Percentiles rank a stretch among this genome's conserved stretches.
Evolutionary conservation across 768 basidiomycete species (phyloP).

Genomic region (Termitomyces sp.): DNA sequence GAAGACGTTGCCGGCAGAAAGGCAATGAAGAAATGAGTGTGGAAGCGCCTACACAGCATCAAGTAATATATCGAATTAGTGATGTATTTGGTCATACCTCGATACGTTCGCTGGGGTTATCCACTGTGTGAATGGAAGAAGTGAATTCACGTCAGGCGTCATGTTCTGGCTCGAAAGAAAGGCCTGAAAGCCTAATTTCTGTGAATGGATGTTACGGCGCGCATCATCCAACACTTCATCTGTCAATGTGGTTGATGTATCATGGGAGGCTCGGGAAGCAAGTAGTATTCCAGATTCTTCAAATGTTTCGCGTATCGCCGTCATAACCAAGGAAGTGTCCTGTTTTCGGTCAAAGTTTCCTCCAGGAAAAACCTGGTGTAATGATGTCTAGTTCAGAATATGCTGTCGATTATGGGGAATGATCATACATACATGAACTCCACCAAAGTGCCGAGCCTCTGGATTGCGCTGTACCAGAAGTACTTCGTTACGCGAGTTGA

Average conservation of each 20-base stretch:
- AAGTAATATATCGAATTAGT: background rate
- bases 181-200: conserved; percentile 40
- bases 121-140: conserved; percentile 75
- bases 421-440: conserved; percentile 58
- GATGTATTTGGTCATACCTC: conserved; percentile 30
- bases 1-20: conserved; percentile 46
- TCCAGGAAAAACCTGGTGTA: conserved; percentile 65
- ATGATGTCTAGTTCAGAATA: background rate
- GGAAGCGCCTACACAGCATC: conserved; percentile 50
- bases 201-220: conserved; percentile 51
- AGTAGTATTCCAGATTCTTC: conserved; percentile 70
- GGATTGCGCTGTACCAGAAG: conserved; percentile 69
- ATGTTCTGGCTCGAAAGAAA: conserved; percentile 47
- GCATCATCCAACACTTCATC: conserved; percentile 44
- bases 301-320: conserved; percentile 73
- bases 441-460: conserved; percentile 56
- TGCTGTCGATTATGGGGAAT: conserved; percentile 1
- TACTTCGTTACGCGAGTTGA: conserved; percentile 63
- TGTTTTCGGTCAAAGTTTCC: conserved; percentile 62
- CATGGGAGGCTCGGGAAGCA: conserved; percentile 32
- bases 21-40: conserved; percentile 62
- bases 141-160: conserved; percentile 34
- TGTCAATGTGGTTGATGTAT: conserved; percentile 17
- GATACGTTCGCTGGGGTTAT: conserved; percentile 55
- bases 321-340: conserved; percentile 50